Conservation (phyloP, 371 early-diverging fungal species). For the Basidiobolus heterosporus region DNA sequence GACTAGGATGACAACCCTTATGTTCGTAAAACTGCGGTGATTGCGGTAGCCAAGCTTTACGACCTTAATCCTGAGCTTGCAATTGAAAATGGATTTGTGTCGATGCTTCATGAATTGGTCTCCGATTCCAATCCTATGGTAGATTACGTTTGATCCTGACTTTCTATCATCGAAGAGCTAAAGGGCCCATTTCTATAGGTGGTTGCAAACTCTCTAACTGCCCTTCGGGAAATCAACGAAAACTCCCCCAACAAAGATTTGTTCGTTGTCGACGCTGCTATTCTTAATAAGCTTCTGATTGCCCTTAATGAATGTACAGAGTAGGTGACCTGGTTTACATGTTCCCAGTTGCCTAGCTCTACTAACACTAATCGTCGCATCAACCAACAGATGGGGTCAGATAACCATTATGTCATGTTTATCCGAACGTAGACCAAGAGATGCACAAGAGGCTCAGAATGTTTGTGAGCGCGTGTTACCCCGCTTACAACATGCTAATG, state of each 20-base stretch:
- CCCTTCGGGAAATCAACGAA: conserved; percentile 78
- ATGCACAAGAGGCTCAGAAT: conserved; percentile 61
- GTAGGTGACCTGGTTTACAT: conserved; percentile 27
- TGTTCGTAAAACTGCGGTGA: conserved; percentile 87
- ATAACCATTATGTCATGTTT: conserved; percentile 81
- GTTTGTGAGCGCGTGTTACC: conserved; percentile 78
- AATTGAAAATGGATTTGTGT: conserved; percentile 70
- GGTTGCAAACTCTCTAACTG: conserved; percentile 81
- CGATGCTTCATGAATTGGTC: conserved; percentile 67
- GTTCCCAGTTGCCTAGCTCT: neutral
- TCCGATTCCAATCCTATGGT: conserved; percentile 91
- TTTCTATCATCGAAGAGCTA: neutral
- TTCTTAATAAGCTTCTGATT: conserved; percentile 69
- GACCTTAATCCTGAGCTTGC: conserved; percentile 56
- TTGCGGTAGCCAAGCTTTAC: conserved; percentile 87
- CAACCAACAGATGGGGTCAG: conserved; percentile 73
- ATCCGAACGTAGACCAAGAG: conserved; percentile 47
- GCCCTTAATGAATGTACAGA: conserved; percentile 91
- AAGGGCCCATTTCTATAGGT: conserved; percentile 34
- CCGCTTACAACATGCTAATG: conserved; percentile 81
- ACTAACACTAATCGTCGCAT: neutral
- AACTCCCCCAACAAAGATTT: conserved; percentile 44
- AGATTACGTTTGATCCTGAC: conserved; percentile 1
- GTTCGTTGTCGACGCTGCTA: conserved; percentile 51
- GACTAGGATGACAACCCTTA: conserved; percentile 64